These are phyloP conservation scores for Theobroma cacao DNA, from an alignment of 345 rosid species.

Conservation along the genomic window DNA sequence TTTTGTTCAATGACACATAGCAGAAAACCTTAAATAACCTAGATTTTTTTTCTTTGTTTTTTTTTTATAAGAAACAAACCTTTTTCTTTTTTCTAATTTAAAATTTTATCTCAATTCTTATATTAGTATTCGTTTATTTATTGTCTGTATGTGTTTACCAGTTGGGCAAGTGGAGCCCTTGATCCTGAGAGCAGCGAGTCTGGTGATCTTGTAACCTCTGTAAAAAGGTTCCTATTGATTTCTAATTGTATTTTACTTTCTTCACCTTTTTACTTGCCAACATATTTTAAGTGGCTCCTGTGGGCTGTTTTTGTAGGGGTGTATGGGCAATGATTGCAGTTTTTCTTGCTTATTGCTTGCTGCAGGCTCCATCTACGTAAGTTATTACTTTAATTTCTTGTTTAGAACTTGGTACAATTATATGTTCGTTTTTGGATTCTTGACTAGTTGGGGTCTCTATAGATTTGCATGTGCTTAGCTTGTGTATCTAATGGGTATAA, in stretches of 20 bases:
- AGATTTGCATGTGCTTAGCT: neutral
- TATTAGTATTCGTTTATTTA: neutral
- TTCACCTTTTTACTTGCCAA: neutral
- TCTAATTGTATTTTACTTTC: neutral
- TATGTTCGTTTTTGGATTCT: neutral
- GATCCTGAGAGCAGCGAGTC: conserved; percentile 65
- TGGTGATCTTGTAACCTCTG: conserved; percentile 81
- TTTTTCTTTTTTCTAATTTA: neutral
- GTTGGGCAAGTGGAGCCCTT: conserved; percentile 99
- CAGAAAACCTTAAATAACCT: neutral
- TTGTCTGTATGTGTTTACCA: conserved; percentile 24
- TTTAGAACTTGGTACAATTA: neutral
- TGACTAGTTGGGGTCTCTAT: neutral
- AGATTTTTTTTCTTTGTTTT: neutral
- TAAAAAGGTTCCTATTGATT: conserved; percentile 64
- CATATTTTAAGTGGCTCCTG: conserved; percentile 17
- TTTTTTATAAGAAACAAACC: neutral
- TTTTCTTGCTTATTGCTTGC: conserved; percentile 92
- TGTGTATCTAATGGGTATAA: conserved; percentile 3
- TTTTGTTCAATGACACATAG: neutral
- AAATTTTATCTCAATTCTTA: neutral
- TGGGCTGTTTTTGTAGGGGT: conserved; percentile 60
- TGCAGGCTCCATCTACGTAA: conserved; percentile 99
- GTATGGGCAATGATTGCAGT: conserved; percentile 98
- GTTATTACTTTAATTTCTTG: conserved; percentile 16